Conservation (phyloP, 306 rosid genomes). For the Alnus rubra region DNA sequence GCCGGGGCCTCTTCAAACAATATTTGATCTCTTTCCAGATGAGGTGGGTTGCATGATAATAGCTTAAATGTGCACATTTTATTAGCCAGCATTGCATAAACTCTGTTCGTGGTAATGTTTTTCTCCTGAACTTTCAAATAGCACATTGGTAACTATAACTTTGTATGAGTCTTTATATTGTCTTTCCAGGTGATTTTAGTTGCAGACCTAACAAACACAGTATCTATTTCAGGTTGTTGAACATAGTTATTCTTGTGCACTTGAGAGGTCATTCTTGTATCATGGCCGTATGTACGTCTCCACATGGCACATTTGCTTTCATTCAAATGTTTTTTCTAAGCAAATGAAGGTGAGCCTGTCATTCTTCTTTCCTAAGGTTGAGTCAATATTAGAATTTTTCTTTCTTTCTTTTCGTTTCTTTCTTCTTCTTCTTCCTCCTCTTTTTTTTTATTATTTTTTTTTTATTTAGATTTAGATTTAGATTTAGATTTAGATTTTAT, state of each 20-base stretch:
- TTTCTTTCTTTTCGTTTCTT: too few species aligned
- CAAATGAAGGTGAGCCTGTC: slow-evolving; percentile 86
- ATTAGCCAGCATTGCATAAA: slow-evolving; percentile 7
- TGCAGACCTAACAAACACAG: slow-evolving; percentile 32
- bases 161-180: background rate
- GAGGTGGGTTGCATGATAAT: slow-evolving; percentile 48
- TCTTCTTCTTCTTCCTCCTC: too few species aligned
- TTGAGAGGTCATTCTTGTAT: slow-evolving; percentile 96
- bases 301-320: slow-evolving; percentile 95
- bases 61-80: too few species aligned
- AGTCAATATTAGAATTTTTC: slow-evolving; percentile 8
- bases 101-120: slow-evolving; percentile 16
- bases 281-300: slow-evolving; percentile 98
- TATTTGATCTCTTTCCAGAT: slow-evolving; percentile 79
- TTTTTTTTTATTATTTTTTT: too few species aligned
- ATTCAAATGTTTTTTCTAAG: slow-evolving; percentile 93
- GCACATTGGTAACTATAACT: background rate
- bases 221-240: slow-evolving; percentile 77
- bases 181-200: slow-evolving; percentile 23
- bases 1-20: slow-evolving; percentile 96
- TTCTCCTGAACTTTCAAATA: background rate
- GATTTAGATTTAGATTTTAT: too few species aligned
- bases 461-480: too few species aligned
- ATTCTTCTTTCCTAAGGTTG: slow-evolving; percentile 19
- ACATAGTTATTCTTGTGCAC: slow-evolving; percentile 97